These are phyloP conservation scores for Macadamia integrifolia DNA, from an alignment of 164 flowering plant genomes.

Conservation along the genomic window DNA sequence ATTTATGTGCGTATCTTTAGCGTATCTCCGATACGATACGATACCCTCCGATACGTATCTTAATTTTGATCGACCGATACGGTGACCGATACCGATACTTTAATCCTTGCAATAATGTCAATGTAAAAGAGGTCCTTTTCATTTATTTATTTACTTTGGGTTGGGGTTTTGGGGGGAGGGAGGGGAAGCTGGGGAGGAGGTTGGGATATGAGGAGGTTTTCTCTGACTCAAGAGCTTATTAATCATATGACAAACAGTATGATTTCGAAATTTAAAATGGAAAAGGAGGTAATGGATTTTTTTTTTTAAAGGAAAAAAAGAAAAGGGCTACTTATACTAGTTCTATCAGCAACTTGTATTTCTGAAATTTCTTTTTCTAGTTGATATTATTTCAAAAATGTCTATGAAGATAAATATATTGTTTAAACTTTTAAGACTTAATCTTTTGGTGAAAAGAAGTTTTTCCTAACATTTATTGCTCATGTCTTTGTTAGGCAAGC, in stretches of 20 bases:
- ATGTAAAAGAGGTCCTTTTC: background rate
- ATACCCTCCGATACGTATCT: too few species aligned
- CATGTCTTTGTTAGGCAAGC: conserved; percentile 29
- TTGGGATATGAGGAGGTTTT: background rate
- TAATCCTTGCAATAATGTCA: background rate
- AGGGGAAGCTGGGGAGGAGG: background rate
- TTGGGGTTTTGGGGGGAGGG: too few species aligned
- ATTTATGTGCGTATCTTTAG: too few species aligned
- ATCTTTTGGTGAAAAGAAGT: background rate
- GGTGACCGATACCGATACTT: too few species aligned
- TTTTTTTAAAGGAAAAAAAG: background rate
- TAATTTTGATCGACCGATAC: too few species aligned
- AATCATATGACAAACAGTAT: background rate
- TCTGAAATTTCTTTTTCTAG: background rate
- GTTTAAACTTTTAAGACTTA: background rate
- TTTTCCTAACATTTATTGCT: background rate
- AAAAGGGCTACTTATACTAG: background rate
- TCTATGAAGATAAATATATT: background rate
- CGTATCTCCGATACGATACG: too few species aligned
- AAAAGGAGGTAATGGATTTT: background rate
- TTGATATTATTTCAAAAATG: background rate
- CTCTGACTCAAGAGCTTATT: background rate
- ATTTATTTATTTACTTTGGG: too few species aligned
- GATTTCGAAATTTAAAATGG: too few species aligned
- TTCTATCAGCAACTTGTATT: background rate